Percentiles rank a stretch among this genome's conserved stretches.
Evolutionary conservation across 768 basidiomycete species (phyloP).

Genomic region (Trametes maxima): DNA sequence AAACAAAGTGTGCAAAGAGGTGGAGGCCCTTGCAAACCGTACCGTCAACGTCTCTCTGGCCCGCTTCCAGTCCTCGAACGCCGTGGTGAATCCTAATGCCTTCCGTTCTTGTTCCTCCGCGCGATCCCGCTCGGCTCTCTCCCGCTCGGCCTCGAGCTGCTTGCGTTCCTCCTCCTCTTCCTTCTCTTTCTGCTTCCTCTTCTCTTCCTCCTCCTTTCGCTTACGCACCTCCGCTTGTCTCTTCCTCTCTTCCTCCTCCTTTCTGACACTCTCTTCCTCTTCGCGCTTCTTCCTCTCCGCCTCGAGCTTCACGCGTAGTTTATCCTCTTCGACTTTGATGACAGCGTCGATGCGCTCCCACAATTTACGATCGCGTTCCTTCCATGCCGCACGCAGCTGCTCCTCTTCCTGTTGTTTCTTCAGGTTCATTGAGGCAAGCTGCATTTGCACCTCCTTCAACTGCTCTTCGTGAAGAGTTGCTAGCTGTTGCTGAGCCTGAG

Average conservation of each 20-base stretch:
- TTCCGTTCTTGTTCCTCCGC: slow-evolving; percentile 43
- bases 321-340: slow-evolving; percentile 67
- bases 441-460: slow-evolving; percentile 50
- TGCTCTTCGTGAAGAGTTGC: slow-evolving; percentile 50
- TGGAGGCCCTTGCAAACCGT: slow-evolving; percentile 22
- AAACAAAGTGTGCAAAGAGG: slow-evolving; percentile 13
- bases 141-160: slow-evolving; percentile 31
- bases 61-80: slow-evolving; percentile 65
- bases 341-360: slow-evolving; percentile 63
- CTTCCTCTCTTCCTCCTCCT: slow-evolving; percentile 32
- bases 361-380: slow-evolving; percentile 44
- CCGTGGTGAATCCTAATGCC: slow-evolving; percentile 52
- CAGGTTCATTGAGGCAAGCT: slow-evolving; percentile 46
- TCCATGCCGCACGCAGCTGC: slow-evolving; percentile 47
- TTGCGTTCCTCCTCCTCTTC: slow-evolving; percentile 43
- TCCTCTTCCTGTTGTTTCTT: slow-evolving; percentile 51
- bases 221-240: slow-evolving; percentile 32
- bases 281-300: slow-evolving; percentile 55
- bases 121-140: slow-evolving; percentile 34
- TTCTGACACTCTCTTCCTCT: slow-evolving; percentile 50
- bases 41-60: slow-evolving; percentile 60
- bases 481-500: slow-evolving; percentile 33
- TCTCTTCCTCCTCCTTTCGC: slow-evolving; percentile 30
- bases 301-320: slow-evolving; percentile 51
- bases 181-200: slow-evolving; percentile 27